Percentiles rank a stretch among this genome's conserved stretches.
Evolutionary conservation across 2,329 filamentous ascomycete species (phyloP).

Genomic region (Acarospora socialis): DNA sequence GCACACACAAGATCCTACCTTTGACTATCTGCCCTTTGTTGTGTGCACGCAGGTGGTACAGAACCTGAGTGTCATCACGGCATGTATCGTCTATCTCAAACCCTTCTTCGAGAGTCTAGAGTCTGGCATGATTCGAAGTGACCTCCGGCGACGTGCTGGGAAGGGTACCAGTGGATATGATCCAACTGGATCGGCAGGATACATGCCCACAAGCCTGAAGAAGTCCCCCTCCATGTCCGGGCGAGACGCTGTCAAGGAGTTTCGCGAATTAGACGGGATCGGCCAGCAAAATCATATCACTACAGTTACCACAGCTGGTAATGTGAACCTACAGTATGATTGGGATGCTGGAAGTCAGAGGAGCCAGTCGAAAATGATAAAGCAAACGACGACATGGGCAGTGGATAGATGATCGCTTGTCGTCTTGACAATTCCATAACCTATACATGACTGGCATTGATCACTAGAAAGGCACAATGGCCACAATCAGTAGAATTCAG

Average conservation of each 20-base stretch:
- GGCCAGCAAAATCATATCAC: no score
- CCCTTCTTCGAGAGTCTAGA: conserved; percentile 20
- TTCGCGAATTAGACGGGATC: conserved; percentile 8
- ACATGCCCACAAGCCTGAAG: conserved; percentile 9
- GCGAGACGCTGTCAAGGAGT: conserved; percentile 7
- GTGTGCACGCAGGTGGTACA: conserved; percentile 12
- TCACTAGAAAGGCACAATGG: no score
- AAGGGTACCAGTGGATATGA: conserved; percentile 12
- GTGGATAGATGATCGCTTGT: no score
- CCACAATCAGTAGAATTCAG: no score
- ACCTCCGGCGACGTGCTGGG: conserved; percentile 12
- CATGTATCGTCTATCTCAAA: conserved; percentile 21
- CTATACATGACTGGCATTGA: no score
- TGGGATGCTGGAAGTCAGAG: conserved; percentile 18
- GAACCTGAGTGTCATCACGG: conserved; percentile 19
- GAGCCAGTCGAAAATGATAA: conserved; percentile 18
- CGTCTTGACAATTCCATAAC: no score
- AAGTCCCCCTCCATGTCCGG: conserved; percentile 12
- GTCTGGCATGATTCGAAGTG: conserved; percentile 17
- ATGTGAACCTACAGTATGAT: conserved; percentile 6
- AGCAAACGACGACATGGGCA: conserved; percentile 17
- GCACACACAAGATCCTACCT: conserved; percentile 13
- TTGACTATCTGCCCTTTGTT: conserved; percentile 14
- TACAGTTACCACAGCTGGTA: conserved; percentile 9
- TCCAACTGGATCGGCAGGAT: conserved; percentile 11